A percentile compares a stretch with the other conserved stretches of the same genome.
Evolutionary conservation across 2,329 filamentous ascomycete species (phyloP).

Genomic region (Pestalotiopsis sp.): DNA sequence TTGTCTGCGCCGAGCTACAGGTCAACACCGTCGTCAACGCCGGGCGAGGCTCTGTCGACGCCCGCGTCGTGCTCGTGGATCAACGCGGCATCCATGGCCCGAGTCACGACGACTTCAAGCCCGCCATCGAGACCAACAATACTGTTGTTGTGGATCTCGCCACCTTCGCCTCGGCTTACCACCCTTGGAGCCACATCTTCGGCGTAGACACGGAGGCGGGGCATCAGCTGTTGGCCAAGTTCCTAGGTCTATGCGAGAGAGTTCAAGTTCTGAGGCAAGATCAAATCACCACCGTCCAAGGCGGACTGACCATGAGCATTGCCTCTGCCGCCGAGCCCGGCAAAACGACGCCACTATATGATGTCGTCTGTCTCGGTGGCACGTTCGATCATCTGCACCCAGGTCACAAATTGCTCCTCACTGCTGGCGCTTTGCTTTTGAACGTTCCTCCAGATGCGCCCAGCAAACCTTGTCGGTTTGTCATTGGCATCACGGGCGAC

Average conservation of each 20-base stretch:
- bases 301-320: constrained; percentile 49
- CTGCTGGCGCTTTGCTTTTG: constrained; percentile 76
- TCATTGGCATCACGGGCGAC: constrained; percentile 87
- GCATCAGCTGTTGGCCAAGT: constrained; percentile 54
- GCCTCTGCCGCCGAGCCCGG: constrained; percentile 17
- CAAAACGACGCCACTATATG: constrained; percentile 40
- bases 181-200: constrained; percentile 66
- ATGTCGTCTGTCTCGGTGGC: constrained; percentile 78
- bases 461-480: constrained; percentile 55
- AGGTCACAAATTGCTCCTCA: constrained; percentile 93
- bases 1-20: constrained; percentile 64
- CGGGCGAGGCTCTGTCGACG: constrained; percentile 71
- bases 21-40: constrained; percentile 59
- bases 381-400: constrained; percentile 97
- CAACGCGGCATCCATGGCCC: constrained; percentile 42
- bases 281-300: constrained; percentile 52
- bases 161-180: constrained; percentile 51
- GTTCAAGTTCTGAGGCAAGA: constrained; percentile 47
- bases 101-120: constrained; percentile 33
- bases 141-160: constrained; percentile 50
- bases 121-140: constrained; percentile 42
- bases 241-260: constrained; percentile 46
- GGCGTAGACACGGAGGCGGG: constrained; percentile 66
- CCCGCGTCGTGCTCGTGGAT: constrained; percentile 72
- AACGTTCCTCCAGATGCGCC: constrained; percentile 46